These are phyloP conservation scores for Fusarium continuum DNA, from an alignment of 2,329 filamentous ascomycete genomes.

Conservation along the genomic window DNA sequence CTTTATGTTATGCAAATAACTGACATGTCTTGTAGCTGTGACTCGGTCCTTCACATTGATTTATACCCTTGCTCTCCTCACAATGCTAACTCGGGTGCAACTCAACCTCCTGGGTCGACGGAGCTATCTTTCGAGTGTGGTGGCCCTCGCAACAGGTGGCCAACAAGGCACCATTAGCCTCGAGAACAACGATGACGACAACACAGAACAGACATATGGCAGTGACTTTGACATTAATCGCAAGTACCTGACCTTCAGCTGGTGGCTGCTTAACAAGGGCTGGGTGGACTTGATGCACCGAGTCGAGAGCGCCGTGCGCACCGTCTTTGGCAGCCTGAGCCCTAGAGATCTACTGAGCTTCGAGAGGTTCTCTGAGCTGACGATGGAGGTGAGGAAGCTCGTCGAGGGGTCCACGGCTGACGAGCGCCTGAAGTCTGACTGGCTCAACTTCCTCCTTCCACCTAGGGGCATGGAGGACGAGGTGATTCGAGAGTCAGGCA, in stretches of 20 bases:
- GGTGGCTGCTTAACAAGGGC: conserved; percentile 94
- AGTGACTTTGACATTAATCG: conserved; percentile 97
- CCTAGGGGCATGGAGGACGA: conserved; percentile 80
- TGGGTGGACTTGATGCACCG: conserved; percentile 84
- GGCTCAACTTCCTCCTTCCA: conserved; percentile 87
- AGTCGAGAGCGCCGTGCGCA: conserved; percentile 85
- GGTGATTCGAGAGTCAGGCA: conserved; percentile 86
- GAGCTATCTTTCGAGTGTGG: conserved; percentile 95
- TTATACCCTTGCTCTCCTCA: conserved; percentile 89
- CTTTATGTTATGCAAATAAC: neutral
- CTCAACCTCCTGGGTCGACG: conserved; percentile 94
- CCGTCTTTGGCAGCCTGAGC: conserved; percentile 89
- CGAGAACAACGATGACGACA: conserved; percentile 93
- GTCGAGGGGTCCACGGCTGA: conserved; percentile 72
- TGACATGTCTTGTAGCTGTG: conserved; percentile 68
- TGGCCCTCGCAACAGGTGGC: conserved; percentile 83
- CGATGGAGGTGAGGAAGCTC: conserved; percentile 82
- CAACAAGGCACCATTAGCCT: conserved; percentile 82
- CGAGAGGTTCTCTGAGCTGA: conserved; percentile 80
- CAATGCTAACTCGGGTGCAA: conserved; percentile 92
- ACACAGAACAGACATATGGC: conserved; percentile 81
- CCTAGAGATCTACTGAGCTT: conserved; percentile 89
- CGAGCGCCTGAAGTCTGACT: conserved; percentile 62
- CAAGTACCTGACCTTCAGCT: conserved; percentile 94
- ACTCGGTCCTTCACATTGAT: conserved; percentile 90